These are phyloP conservation scores for Trypanosoma avium DNA, from an alignment of 208 protist species.

Conservation along the genomic window DNA sequence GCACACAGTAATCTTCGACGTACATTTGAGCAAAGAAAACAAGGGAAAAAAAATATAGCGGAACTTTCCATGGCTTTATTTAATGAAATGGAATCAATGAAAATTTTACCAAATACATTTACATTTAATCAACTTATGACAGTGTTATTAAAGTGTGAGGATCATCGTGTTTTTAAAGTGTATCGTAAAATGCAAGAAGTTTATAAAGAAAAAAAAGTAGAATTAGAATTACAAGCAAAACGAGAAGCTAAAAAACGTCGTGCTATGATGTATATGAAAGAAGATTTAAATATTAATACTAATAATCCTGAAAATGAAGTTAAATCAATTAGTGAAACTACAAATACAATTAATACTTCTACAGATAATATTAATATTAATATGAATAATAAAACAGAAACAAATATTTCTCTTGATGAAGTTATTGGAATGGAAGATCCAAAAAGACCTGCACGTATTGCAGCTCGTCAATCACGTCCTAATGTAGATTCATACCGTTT, in stretches of 20 bases:
- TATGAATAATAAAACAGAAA: background rate
- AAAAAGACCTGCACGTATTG: constrained; percentile 50
- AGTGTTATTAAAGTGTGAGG: constrained; percentile 59
- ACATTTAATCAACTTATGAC: constrained; percentile 82
- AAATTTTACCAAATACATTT: constrained; percentile 83
- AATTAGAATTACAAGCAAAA: constrained; percentile 9
- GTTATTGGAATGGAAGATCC: constrained; percentile 51
- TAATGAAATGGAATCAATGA: constrained; percentile 74
- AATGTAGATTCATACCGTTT: constrained; percentile 78
- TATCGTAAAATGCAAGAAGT: constrained; percentile 35
- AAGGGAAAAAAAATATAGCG: constrained; percentile 56
- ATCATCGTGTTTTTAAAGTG: constrained; percentile 69
- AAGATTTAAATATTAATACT: background rate
- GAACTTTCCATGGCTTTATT: constrained; percentile 74
- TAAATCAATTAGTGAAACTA: background rate
- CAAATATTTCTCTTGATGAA: constrained; percentile 38
- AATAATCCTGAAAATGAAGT: background rate
- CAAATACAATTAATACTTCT: background rate
- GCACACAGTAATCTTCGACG: constrained; percentile 37
- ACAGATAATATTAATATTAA: background rate
- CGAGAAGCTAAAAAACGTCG: constrained; percentile 7
- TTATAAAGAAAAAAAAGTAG: constrained; percentile 2
- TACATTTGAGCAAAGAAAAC: constrained; percentile 58
- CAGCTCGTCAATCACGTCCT: constrained; percentile 45
- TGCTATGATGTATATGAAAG: background rate